phyloP scores from a whole-genome alignment of 768 basidiomycete species.

The Scleroderma citrinum region DNA sequence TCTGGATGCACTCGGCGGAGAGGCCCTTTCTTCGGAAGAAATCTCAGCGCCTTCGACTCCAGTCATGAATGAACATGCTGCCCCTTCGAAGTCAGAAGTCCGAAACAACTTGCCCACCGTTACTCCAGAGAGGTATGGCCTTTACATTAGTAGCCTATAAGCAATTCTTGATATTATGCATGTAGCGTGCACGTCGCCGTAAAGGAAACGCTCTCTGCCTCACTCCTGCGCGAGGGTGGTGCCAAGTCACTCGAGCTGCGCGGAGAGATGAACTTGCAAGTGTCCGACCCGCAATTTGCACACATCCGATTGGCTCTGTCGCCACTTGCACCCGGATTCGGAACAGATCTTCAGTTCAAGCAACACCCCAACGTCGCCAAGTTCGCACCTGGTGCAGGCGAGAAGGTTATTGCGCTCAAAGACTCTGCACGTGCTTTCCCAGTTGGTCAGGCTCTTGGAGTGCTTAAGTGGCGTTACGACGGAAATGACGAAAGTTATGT shows the following conservation, averaged over 20 bases:
- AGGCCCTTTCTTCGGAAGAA: constrained; percentile 51
- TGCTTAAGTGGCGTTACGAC: constrained; percentile 88
- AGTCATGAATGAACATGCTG: constrained; percentile 40
- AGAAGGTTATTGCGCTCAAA: constrained; percentile 72
- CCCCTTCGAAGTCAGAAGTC: constrained; percentile 38
- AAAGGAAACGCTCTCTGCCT: constrained; percentile 76
- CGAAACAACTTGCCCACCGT: constrained; percentile 71
- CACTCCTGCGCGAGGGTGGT: constrained; percentile 86
- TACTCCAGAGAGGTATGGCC: constrained; percentile 61
- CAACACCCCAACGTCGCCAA: constrained; percentile 95
- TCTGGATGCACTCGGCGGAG: constrained; percentile 81
- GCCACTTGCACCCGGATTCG: constrained; percentile 50
- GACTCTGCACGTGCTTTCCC: constrained; percentile 82
- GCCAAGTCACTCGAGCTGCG: constrained; percentile 86
- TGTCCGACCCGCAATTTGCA: constrained; percentile 68
- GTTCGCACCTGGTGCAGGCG: constrained; percentile 56
- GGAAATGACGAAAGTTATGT: constrained; percentile 90
- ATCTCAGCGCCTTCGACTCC: constrained; percentile 49
- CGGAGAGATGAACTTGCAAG: constrained; percentile 90
- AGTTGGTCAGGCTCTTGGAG: constrained; percentile 77
- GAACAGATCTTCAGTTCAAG: constrained; percentile 83
- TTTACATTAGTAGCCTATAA: neutral
- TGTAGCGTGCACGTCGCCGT: constrained; percentile 79
- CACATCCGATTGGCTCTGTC: constrained; percentile 66
- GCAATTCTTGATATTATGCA: neutral